Conservation (phyloP, 1,284 basidiomycete genomes). For the Marasmius oreades region DNA sequence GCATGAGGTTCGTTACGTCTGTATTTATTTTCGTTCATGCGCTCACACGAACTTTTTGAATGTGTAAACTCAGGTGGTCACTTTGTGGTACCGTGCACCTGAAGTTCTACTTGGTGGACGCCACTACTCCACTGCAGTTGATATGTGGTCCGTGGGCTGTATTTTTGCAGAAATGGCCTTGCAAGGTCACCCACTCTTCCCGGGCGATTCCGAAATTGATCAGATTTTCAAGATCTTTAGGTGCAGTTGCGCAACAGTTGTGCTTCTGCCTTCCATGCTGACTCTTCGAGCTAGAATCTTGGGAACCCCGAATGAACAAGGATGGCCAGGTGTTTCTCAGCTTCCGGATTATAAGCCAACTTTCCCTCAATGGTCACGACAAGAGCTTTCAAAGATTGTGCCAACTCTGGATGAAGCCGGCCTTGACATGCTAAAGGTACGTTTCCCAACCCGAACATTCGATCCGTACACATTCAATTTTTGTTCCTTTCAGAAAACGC, state of each 20-base stretch:
- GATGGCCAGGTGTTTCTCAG: conserved; percentile 88
- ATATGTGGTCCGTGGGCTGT: conserved; percentile 98
- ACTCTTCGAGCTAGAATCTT: conserved; percentile 56
- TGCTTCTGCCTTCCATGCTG: not conserved
- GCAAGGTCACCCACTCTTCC: conserved; percentile 88
- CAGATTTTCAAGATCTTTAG: conserved; percentile 99
- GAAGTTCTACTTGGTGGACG: conserved; percentile 95
- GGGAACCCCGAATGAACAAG: conserved; percentile 92
- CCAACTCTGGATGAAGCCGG: conserved; percentile 69
- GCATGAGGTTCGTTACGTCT: conserved; percentile 72
- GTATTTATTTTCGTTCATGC: conserved; percentile 7
- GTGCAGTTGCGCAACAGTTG: conserved; percentile 36
- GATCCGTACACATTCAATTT: not conserved
- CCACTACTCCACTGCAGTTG: conserved; percentile 95
- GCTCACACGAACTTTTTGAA: conserved; percentile 6
- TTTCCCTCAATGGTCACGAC: conserved; percentile 90
- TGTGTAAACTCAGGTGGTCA: conserved; percentile 75
- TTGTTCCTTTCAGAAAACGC: conserved; percentile 52
- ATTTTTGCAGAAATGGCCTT: conserved; percentile 94
- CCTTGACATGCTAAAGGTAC: conserved; percentile 74
- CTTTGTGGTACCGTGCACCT: conserved; percentile 97
- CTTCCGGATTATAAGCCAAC: conserved; percentile 96
- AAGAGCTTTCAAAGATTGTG: conserved; percentile 67
- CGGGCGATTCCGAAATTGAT: conserved; percentile 98
- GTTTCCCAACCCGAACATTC: not conserved